Evolutionary conservation across 768 basidiomycete species (phyloP).

Genomic region (Suillus brevipes): DNA sequence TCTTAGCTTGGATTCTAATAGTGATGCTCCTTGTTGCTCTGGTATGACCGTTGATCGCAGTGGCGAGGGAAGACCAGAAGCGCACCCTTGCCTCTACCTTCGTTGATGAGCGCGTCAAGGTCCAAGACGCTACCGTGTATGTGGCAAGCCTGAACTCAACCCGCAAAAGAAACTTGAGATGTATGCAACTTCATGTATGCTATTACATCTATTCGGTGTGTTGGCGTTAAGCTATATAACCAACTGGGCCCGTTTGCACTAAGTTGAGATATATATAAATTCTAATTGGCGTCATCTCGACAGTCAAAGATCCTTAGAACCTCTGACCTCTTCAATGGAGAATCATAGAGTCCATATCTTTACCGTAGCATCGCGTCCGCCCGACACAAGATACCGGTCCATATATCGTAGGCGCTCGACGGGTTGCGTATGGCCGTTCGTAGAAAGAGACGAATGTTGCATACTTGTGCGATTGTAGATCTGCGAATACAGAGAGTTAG

Average conservation of each 20-base stretch:
- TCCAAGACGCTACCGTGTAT: background rate
- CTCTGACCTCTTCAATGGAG: background rate
- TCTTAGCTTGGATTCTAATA: background rate
- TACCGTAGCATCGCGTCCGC: constrained; percentile 80
- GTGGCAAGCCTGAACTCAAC: background rate
- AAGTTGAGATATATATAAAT: constrained; percentile 7
- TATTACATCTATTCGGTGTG: constrained; percentile 5
- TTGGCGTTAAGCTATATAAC: background rate
- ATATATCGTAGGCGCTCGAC: constrained; percentile 90
- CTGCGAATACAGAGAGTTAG: constrained; percentile 38
- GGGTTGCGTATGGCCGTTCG: constrained; percentile 93
- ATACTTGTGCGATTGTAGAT: constrained; percentile 94
- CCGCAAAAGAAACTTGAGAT: background rate
- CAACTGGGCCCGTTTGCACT: constrained; percentile 2
- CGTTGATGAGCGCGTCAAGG: background rate
- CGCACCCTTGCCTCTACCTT: background rate
- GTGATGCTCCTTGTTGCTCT: background rate
- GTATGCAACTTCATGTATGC: constrained; percentile 3
- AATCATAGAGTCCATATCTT: constrained; percentile 91
- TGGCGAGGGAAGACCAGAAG: background rate
- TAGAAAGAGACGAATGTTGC: constrained; percentile 79
- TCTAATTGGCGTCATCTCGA: constrained; percentile 3
- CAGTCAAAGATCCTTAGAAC: background rate
- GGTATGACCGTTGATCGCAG: background rate
- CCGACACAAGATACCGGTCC: constrained; percentile 92